Base-by-base conservation (phyloP, 768 basidiomycete species). In the Boletus tomentosulus region DNA sequence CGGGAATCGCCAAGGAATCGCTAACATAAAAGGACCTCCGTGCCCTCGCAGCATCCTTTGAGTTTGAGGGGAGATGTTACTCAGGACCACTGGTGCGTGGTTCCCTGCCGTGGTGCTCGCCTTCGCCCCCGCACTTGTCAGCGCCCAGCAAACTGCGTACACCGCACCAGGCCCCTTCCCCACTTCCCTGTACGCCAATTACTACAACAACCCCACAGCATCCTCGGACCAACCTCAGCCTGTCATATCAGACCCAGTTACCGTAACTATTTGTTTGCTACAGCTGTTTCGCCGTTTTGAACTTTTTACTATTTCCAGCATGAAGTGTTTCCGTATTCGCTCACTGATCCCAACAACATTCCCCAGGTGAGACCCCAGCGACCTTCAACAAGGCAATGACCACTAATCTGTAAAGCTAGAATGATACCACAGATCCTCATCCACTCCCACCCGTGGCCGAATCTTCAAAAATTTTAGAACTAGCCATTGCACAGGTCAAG, bases 141-240 rank as follows among this genome's bases (percentile, higher is more conserved):
- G 33, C 34, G 62, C 41, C 16, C 57, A 64, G 33, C 55, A 53
- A 50, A 56, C 66, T 13, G 50, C 24, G 28, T 85, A 78, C 61
- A 80, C 84, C 3, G 85, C 69, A 6, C 78, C 84, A 5, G 86
- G 85, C 28, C 62, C 71, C 3, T 88, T 87, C 65, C 86, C 87
- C 2, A 85, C 85, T 2, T 78, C 83, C 6, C 70, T 78, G 37
- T 90, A 82, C 66, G 63, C 73, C n/a, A 64, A 74, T 48, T 90
- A 89, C 66, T 87, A 83, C 71, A 89, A 88, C 66, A 70, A 78
- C 57, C 86, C 88, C 31, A 89, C 86, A 1, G 84, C 80, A 31
- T 89, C 88, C 2, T 78, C 79, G 12, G 81, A 76, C 1, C 88
- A 90, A 64, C 82, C 82, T 4, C 88, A 90, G 68, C 88, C 87